Base-by-base conservation (phyloP, 306 rosid genomes). In the Sindora glabra region DNA sequence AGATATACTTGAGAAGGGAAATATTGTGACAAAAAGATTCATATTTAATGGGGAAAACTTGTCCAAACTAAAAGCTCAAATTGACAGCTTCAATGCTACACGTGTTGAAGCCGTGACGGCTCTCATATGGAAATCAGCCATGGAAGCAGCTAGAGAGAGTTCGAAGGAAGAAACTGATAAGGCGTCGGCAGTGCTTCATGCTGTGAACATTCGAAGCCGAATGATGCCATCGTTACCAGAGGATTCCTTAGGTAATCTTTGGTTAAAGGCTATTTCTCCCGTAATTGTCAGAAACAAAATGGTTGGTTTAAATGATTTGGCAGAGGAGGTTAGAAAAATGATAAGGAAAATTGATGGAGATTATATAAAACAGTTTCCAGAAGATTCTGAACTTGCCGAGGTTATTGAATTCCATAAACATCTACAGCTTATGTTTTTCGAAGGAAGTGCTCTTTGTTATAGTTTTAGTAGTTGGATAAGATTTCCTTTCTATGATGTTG, bases 401-500 rank as follows among this genome's bases (percentile, higher is more conserved):
- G 36, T 4, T 9, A 24, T 50, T 2, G 21, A 46, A 32, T 17
- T 19, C 1, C 0, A 5, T 0, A 22, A 42, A 23, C 15, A 69
- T 0, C 13, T 2, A 10, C 15, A 0, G 15, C 3, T 9, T 4
- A 2, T n/a, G n/a, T 36, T 10, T 7, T 2, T 18, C 10, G 12
- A 26, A 19, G 46, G n/a, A n/a, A 16, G 56, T 0, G 6, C 47
- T 15, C 23, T 18, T 6, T 42, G 41, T 4, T 60, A 22, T 9
- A 5, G 3, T n/a, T 69, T 69, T 32, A 62, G 36, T 21, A 54
- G 70, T 14, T 62, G 38, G 63, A 1, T 24, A 7, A 53, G 45
- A 6, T 25, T 70, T 14, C 65, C 65, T 0, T 15, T 75, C 0
- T 72, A 75, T 30, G 79, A 80, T 21, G 60, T 58, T 45, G 70